Base-by-base conservation (phyloP, 768 basidiomycete genomes). In the Pilatotrama ljubarskyi region DNA sequence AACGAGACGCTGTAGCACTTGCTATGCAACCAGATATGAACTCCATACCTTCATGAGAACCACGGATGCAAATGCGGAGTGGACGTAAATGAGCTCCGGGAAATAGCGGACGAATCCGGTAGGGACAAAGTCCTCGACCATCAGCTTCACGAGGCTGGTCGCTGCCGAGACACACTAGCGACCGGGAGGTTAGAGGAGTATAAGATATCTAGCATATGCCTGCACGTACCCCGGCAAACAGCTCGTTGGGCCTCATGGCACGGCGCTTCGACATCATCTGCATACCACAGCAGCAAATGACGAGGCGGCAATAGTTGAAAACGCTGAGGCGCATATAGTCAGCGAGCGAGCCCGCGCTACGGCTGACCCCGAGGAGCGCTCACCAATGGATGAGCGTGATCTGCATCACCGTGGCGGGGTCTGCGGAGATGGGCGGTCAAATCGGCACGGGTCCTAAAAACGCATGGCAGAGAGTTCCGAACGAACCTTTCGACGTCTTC, bases 41-140 rank as follows among this genome's bases (percentile, higher is more conserved):
- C 9, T 38, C 63, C 80, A 64, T 65, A 86, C 84, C 71, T 86
- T 85, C 51, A 86, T 74, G 22, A 87, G 72, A 65, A 85, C 85
- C 2, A 84, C 84, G 2, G 83, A 78, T 9, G 84, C 84, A 64
- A 84, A 87, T 5, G 84, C 78, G 11, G 83, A 68, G 43, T 73
- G 71, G 20, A 71, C 65, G 53, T 71, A 73, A 44, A 71, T 64
- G 37, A 71, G 63, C 51, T 76, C 83, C 73, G 86, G 80, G 3
- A 83, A 84, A 65, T 77, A 84, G 11, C 82, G 79, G 24, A 86
- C 72, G 62, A 78, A 79, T 1, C 82, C 83, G 3, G 82, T 83
- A 1, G 83, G 83, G 55, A 78, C 80, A 13, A 85, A 70, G 42
- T 76, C 75, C 47, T 84, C 79, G 2, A 80, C 71, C 64, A 82